Evolutionary conservation across 179 eudicot genomes (phyloP).

Genomic region (Heliamphora pulchella): DNA sequence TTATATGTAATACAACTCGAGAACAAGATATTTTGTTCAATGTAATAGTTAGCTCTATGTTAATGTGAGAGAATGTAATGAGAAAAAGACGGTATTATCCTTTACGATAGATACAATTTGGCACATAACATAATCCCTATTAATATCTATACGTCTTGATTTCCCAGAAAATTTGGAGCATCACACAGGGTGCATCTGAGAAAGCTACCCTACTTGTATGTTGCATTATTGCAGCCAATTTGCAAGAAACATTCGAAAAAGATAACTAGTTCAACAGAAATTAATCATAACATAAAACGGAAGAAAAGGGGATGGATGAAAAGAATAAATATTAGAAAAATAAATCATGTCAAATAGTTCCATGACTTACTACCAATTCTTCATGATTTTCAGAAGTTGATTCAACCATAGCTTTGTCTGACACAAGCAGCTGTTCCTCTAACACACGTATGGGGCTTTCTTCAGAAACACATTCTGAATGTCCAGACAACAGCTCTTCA

Average conservation of each 20-base stretch:
- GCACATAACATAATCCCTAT: no score
- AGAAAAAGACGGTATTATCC: no score
- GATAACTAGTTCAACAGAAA: neutral
- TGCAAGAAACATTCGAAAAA: neutral
- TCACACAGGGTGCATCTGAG: neutral
- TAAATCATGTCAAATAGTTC: neutral
- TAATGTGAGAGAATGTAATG: no score
- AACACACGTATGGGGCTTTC: constrained; percentile 15
- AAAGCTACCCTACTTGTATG: neutral
- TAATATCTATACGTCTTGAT: no score
- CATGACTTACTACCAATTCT: constrained; percentile 27
- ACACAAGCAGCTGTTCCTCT: neutral
- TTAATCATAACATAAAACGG: neutral
- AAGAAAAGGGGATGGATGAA: neutral
- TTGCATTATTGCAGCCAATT: neutral
- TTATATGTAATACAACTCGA: no score
- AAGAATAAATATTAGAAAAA: neutral
- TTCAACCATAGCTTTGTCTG: constrained; percentile 20
- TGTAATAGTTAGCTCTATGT: no score
- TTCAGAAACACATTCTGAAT: constrained; percentile 17
- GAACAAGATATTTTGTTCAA: no score
- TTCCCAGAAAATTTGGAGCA: no score
- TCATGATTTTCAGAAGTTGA: constrained; percentile 16
- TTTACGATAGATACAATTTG: no score
- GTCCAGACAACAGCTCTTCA: constrained; percentile 23